Percentiles rank a stretch among this genome's conserved stretches.
phyloP scores from a whole-genome alignment of 2,329 filamentous ascomycete genomes.

The Microthyrium microscopicum region DNA sequence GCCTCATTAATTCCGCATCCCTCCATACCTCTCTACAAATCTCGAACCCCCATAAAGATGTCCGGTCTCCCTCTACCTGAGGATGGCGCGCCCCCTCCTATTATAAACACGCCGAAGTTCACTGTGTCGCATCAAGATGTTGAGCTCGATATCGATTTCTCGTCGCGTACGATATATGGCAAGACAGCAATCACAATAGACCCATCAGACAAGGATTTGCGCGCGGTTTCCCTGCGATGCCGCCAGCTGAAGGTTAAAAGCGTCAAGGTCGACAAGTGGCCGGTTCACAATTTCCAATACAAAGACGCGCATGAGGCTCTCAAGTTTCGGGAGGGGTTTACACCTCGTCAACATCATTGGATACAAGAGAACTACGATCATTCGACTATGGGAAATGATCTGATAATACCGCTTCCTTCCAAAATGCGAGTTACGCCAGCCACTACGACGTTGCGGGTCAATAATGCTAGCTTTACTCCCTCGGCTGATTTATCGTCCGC shows the following conservation, averaged over 20 bases:
- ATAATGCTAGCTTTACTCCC: too few relatives aligned
- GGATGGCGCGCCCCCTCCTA: too few relatives aligned
- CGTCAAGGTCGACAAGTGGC: conserved; percentile 27
- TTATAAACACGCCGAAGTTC: too few relatives aligned
- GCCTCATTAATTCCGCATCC: too few relatives aligned
- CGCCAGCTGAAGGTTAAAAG: conserved; percentile 42
- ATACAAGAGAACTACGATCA: conserved; percentile 42
- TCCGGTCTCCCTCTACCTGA: too few relatives aligned
- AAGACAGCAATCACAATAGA: conserved; percentile 69
- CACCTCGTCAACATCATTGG: conserved; percentile 60
- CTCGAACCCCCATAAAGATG: too few relatives aligned
- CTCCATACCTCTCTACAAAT: too few relatives aligned
- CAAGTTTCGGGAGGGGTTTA: conserved; percentile 42
- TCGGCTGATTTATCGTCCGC: too few relatives aligned
- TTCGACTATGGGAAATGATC: conserved; percentile 31
- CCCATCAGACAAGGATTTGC: conserved; percentile 39
- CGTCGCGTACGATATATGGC: conserved; percentile 55
- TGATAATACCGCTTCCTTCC: conserved; percentile 44
- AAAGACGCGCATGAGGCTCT: conserved; percentile 52
- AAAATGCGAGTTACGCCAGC: too few relatives aligned
- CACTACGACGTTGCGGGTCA: too few relatives aligned
- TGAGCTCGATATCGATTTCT: conserved; percentile 77
- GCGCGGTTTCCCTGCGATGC: conserved; percentile 41
- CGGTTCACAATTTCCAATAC: conserved; percentile 20
- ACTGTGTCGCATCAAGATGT: conserved; percentile 70